Evolutionary conservation across 2,329 filamentous ascomycete genomes (phyloP), one percentile per base, ranked within the genome.

Genomic region (Juglanconis oblonga): DNA sequence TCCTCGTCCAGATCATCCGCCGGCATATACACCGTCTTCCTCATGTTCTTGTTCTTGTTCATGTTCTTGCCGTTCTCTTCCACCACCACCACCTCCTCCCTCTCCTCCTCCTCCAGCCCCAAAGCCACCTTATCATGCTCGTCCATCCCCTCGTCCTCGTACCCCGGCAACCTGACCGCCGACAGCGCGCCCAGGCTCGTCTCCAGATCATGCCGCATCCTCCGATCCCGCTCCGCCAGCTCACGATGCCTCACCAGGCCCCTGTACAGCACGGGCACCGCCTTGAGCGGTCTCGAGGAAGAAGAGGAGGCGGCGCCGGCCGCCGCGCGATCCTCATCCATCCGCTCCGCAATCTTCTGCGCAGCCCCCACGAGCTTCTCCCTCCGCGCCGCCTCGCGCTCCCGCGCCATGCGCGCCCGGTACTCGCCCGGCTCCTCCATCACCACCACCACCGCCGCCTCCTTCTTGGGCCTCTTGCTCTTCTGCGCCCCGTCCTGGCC

Each of bases 191-290:
- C 57, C 32, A 55, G 47, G 61, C 61, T 60, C 68, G 89, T 83
- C 64, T 89, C 82, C 14, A 92, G 74, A 66, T 89, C 85, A 59
- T 87, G 79, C 52, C 84, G 79, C 80, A 88, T 87, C 59, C 84
- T 76, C 5, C 82, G 75, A 57, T 92, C 87, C 29, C 85, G 81
- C 71, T 94, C 88, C 24, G 82, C 85, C 68, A 90, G 86, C 65
- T 89, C 84, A 36, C 91, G 82, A 58, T 84, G 79, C 38, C 87
- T 86, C 9, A 92, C 81, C 5, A 97, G 77, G 0, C 88, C 87
- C 0, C 95, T 85, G 80, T 92, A 97, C 5, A 96, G 79, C 1
- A 98, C 78, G 47, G 91, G 89, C 62, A 96, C 85, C 33, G 85
- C 82, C 62, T 83, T 86, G 11, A 91, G 78, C 35, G 84, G 86